A percentile compares a stretch with the other conserved stretches of the same genome.
phyloP scores from a whole-genome alignment of 306 rosid genomes.

The Glycine latifolia region DNA sequence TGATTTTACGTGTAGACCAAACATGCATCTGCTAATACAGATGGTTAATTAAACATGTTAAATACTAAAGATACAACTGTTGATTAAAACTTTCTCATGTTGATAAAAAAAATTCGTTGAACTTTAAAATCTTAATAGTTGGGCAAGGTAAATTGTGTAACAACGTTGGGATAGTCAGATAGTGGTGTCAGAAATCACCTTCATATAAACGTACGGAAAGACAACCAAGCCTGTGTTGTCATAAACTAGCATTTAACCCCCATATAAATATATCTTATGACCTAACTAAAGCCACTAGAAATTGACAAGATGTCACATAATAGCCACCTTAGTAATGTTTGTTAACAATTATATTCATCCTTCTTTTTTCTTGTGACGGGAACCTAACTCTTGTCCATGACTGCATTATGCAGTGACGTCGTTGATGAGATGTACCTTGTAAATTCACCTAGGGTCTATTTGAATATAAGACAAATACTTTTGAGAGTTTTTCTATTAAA shows the following conservation, averaged over 20 bases:
- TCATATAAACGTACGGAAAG: conserved; percentile 48
- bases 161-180: conserved; percentile 1
- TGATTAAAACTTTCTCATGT: not conserved
- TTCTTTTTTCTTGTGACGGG: not conserved
- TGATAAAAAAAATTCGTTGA: not conserved
- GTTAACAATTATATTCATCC: too few relatives aligned
- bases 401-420: too few relatives aligned
- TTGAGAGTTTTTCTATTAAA: too few relatives aligned
- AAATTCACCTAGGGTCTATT: too few relatives aligned
- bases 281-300: too few relatives aligned
- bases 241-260: conserved; percentile 34
- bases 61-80: too few relatives aligned
- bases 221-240: conserved; percentile 41
- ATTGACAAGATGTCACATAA: too few relatives aligned
- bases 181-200: conserved; percentile 33
- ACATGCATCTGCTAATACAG: not conserved
- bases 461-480: too few relatives aligned
- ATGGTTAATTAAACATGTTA: not conserved
- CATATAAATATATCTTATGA: not conserved
- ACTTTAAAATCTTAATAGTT: not conserved
- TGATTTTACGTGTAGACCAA: not conserved
- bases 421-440: too few relatives aligned
- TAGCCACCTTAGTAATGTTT: too few relatives aligned
- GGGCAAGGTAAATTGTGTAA: not conserved
- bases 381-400: conserved; percentile 14